phyloP scores from a whole-genome alignment of 441 rosid species.

The Rhodomyrtus psidioides region DNA sequence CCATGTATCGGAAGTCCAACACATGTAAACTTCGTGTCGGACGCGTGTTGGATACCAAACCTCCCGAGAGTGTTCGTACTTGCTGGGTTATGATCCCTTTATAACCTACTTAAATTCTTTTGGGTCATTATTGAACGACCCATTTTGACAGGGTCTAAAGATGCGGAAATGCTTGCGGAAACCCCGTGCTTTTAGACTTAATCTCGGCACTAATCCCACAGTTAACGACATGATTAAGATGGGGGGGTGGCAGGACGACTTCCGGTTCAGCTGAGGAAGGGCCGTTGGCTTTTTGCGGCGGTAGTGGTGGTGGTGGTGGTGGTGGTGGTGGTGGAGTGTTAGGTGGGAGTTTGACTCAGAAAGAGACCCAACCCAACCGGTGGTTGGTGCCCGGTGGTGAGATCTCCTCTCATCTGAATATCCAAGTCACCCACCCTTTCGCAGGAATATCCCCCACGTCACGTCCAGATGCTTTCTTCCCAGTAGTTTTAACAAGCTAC shows the following conservation, averaged over 20 bases:
- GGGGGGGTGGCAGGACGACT: no score
- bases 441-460: not conserved
- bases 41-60: no score
- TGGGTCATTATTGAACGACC: no score
- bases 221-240: not conserved
- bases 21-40: no score
- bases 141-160: not conserved
- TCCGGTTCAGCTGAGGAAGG: not conserved
- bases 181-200: not conserved
- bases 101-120: no score
- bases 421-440: not conserved
- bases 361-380: not conserved
- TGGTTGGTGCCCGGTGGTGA: not conserved
- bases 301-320: not conserved
- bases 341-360: not conserved
- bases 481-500: no score
- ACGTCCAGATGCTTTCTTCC: not conserved
- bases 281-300: not conserved
- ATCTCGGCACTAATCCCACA: not conserved
- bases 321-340: not conserved
- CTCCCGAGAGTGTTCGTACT: no score
- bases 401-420: not conserved
- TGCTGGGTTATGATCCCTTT: no score
- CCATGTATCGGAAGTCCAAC: no score
- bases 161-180: not conserved